Conservation (phyloP, 306 rosid species). For the Vigna nakashimae region DNA sequence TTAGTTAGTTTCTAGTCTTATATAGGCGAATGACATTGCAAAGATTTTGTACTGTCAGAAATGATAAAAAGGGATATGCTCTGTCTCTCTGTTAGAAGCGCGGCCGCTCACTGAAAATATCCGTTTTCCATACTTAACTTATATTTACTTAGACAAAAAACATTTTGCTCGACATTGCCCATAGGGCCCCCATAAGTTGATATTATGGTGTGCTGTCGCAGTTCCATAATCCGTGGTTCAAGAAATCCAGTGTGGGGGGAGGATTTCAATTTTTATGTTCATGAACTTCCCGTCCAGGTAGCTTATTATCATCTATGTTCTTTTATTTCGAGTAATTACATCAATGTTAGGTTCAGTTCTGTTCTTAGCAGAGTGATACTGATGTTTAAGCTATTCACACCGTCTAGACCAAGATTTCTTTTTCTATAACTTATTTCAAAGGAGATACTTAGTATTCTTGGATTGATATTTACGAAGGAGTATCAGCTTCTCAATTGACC, state of each 20-base stretch:
- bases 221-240: constrained; percentile 98
- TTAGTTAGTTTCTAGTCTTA: constrained; percentile 20
- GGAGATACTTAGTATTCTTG: constrained; percentile 6
- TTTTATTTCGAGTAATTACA: constrained; percentile 24
- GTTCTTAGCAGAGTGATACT: constrained; percentile 3
- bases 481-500: constrained; percentile 42
- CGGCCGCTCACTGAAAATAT: neutral
- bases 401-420: neutral
- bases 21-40: neutral
- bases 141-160: constrained; percentile 26
- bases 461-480: constrained; percentile 25
- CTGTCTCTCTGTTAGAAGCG: too few relatives aligned
- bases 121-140: constrained; percentile 29
- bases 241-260: constrained; percentile 99
- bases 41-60: constrained; percentile 16
- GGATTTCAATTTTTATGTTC: constrained; percentile 92
- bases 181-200: constrained; percentile 35
- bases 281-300: constrained; percentile 97
- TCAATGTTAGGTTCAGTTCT: constrained; percentile 37
- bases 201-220: constrained; percentile 55
- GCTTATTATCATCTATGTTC: constrained; percentile 32
- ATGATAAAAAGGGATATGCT: constrained; percentile 5
- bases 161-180: constrained; percentile 22
- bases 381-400: constrained; percentile 35
- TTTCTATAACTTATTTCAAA: neutral